Conservation (phyloP, 2,329 filamentous ascomycete genomes). For the Epichloe coenophiala region DNA sequence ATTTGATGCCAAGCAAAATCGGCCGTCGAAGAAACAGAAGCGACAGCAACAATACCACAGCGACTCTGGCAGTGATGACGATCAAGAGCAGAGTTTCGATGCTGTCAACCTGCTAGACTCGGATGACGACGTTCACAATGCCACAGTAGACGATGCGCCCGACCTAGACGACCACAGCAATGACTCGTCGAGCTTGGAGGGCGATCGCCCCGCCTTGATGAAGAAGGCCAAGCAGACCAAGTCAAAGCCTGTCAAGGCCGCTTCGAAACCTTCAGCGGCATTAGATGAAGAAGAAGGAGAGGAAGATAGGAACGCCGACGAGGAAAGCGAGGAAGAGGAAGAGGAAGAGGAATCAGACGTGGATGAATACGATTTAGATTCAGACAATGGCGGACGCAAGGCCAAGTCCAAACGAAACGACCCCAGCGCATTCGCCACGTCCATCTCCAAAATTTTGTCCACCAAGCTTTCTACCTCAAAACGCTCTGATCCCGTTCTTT, state of each 20-base stretch:
- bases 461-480: conserved; percentile 76
- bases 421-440: conserved; percentile 79
- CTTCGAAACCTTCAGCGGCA: neutral
- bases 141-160: conserved; percentile 34
- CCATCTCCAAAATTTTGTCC: conserved; percentile 81
- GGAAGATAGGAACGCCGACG: conserved; percentile 13
- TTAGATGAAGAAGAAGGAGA: conserved; percentile 15
- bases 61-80: conserved; percentile 29
- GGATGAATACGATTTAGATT: conserved; percentile 20
- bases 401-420: conserved; percentile 77
- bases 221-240: conserved; percentile 12
- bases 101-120: conserved; percentile 42
- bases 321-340: conserved; percentile 25
- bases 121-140: conserved; percentile 43
- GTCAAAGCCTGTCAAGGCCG: conserved; percentile 11
- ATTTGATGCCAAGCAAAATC: conserved; percentile 17
- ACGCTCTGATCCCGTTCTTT: conserved; percentile 80
- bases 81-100: conserved; percentile 29
- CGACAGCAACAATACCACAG: conserved; percentile 34
- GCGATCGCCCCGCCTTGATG: conserved; percentile 13
- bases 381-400: conserved; percentile 11
- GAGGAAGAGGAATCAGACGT: conserved; percentile 23
- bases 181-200: conserved; percentile 22
- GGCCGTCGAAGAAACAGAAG: conserved; percentile 41
- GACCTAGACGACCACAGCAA: neutral